Evolutionary conservation across 176 grass and related monocot genomes (phyloP).

Genomic region (Carex myosuroides): DNA sequence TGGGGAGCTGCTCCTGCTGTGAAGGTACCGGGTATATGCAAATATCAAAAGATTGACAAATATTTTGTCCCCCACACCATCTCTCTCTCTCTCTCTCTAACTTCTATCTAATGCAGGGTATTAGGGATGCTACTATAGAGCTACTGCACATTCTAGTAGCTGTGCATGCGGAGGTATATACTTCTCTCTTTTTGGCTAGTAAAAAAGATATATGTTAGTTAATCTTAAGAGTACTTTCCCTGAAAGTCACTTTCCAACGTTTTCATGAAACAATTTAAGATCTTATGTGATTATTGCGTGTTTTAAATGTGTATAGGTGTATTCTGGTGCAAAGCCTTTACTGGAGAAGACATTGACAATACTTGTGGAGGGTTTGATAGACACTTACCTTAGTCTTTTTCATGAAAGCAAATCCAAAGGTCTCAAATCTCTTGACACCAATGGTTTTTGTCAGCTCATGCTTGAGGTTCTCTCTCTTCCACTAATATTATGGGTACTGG

Average conservation of each 20-base stretch:
- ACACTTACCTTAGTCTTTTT: constrained; percentile 89
- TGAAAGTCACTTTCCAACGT: not conserved
- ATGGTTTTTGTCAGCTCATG: constrained; percentile 97
- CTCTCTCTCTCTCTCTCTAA: constrained; percentile 6
- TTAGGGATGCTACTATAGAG: constrained; percentile 93
- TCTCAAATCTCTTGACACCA: constrained; percentile 65
- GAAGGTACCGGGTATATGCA: constrained; percentile 50
- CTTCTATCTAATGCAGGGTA: constrained; percentile 60
- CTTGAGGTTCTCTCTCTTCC: constrained; percentile 64
- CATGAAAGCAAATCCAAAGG: constrained; percentile 84
- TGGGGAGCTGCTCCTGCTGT: constrained; percentile 79
- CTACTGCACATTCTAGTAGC: constrained; percentile 95
- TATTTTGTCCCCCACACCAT: not conserved
- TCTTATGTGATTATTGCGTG: not conserved
- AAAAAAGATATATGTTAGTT: constrained; percentile 24
- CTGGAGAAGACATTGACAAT: constrained; percentile 78
- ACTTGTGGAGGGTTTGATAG: constrained; percentile 87
- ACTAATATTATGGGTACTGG: constrained; percentile 14
- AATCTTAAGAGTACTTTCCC: not conserved
- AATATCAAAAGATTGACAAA: constrained; percentile 1
- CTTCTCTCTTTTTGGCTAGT: constrained; percentile 23
- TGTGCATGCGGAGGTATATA: constrained; percentile 80
- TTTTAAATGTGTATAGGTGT: constrained; percentile 50
- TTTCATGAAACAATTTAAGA: not conserved
- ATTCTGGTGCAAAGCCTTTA: constrained; percentile 81